These are phyloP conservation scores for Trypanosoma grayi DNA, from an alignment of 208 protist species.

Conservation along the genomic window DNA sequence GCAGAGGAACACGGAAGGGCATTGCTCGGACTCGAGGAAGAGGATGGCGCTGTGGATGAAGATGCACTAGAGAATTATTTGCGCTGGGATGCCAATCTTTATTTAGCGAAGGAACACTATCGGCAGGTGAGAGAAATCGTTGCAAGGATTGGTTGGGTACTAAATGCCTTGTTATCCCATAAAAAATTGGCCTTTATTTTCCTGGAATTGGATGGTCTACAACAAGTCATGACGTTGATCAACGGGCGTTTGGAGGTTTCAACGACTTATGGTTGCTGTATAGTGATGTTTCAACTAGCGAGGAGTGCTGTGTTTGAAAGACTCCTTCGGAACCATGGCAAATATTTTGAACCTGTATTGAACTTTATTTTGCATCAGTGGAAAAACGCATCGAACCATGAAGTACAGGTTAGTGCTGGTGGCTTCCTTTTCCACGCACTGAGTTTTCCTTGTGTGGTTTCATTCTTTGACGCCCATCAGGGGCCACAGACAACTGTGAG, in stretches of 20 bases:
- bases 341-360: conserved; percentile 73
- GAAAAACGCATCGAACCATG: conserved; percentile 43
- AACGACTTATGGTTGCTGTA: conserved; percentile 63
- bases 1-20: conserved; percentile 20
- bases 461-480: conserved; percentile 60
- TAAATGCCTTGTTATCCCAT: conserved; percentile 76
- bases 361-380: conserved; percentile 68
- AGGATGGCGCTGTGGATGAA: conserved; percentile 27
- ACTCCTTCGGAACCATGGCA: conserved; percentile 54
- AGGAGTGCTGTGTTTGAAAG: conserved; percentile 71
- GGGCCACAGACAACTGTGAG: conserved; percentile 52
- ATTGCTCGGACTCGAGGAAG: conserved; percentile 15
- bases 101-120: conserved; percentile 26
- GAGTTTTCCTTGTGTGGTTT: conserved; percentile 76
- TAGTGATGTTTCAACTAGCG: conserved; percentile 68
- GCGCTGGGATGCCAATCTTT: conserved; percentile 29
- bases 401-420: conserved; percentile 71
- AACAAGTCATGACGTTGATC: conserved; percentile 48
- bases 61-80: conserved; percentile 30
- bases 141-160: conserved; percentile 59
- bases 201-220: conserved; percentile 58
- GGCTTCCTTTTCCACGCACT: conserved; percentile 76
- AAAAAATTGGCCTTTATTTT: conserved; percentile 79
- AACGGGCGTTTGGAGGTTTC: conserved; percentile 36
- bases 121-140: conserved; percentile 54